Conservation (phyloP, 2,329 filamentous ascomycete genomes). For the Hypoxylon sp. region DNA sequence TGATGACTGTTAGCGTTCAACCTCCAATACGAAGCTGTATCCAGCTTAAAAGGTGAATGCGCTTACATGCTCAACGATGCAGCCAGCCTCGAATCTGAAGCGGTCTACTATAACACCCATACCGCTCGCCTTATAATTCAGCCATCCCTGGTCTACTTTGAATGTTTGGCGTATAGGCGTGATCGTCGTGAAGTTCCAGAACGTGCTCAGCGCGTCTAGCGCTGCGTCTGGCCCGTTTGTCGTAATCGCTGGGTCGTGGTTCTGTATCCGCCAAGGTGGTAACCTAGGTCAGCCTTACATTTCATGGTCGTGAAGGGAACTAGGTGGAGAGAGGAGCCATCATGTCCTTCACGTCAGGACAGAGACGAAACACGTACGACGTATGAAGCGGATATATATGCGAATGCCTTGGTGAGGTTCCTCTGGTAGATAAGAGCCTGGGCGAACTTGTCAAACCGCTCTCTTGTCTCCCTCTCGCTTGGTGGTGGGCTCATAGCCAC, state of each 20-base stretch:
- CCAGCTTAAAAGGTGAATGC: neutral
- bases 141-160: conserved; percentile 26
- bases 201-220: conserved; percentile 18
- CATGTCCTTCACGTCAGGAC: neutral
- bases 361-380: conserved; percentile 19
- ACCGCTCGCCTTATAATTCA: conserved; percentile 28
- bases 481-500: conserved; percentile 31
- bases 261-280: conserved; percentile 21
- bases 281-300: neutral
- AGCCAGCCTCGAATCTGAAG: conserved; percentile 37
- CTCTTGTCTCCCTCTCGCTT: conserved; percentile 29
- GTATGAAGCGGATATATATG: conserved; percentile 34
- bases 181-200: conserved; percentile 31
- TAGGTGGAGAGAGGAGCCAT: neutral
- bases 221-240: conserved; percentile 33
- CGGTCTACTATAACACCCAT: conserved; percentile 35
- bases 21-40: neutral
- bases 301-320: neutral
- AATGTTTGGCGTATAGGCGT: conserved; percentile 27
- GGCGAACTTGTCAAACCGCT: conserved; percentile 35
- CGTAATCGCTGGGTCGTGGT: conserved; percentile 34
- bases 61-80: conserved; percentile 41
- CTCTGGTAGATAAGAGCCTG: conserved; percentile 36
- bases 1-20: conserved; percentile 7
- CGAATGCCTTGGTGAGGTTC: conserved; percentile 38